Base-by-base conservation (phyloP, 345 rosid genomes). In the Aurinia saxatilis region DNA sequence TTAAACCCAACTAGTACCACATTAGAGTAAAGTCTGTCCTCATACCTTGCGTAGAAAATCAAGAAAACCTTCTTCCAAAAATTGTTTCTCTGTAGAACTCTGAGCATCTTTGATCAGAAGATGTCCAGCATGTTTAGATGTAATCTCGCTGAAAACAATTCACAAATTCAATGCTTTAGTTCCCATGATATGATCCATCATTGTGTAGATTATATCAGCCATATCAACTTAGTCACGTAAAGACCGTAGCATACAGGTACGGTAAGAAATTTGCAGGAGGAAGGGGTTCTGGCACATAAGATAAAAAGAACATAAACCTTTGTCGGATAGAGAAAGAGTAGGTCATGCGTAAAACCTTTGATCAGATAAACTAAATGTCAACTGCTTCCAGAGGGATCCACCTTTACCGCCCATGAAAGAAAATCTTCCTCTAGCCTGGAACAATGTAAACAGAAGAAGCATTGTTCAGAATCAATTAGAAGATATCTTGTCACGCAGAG, bases 351-450 rank as follows among this genome's bases (percentile, higher is more conserved):
- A 77, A 74, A 65, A 87, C 98, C 96, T 85, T 68, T 77, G 73
- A 53, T 82, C 80, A 23, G 84, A 75, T 73, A 93, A 77, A 75
- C 82, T 81, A 81, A 80, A 93, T 38, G 91, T 85, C 83, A 89
- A 57, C 69, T 84, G 91, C 83, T 81, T 87, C 99, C 96, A 93
- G 60, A 93, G 96, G 48, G 90, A 72, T 80, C 96, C 99, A 15
- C 97, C 96, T 82, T 80, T 87, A 48, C 90, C 88, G 33, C 99
- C 99, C 95, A 93, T 85, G 75, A 87, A 85, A 2, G 99, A 93
- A 72, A 89, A 90, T 45, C 91, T 84, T 7, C 97, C 97, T 77
- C 97, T 84, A 68, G 74, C 79, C 97, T 93, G 80, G 27, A 73
- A 58, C 60, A 58, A 50, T 18, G 27, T 1, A 21, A 21, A 58